Evolutionary conservation across 495 filamentous ascomycete genomes (phyloP), one percentile per base, ranked within the genome.

Genomic region (Lichina pygmaea): DNA sequence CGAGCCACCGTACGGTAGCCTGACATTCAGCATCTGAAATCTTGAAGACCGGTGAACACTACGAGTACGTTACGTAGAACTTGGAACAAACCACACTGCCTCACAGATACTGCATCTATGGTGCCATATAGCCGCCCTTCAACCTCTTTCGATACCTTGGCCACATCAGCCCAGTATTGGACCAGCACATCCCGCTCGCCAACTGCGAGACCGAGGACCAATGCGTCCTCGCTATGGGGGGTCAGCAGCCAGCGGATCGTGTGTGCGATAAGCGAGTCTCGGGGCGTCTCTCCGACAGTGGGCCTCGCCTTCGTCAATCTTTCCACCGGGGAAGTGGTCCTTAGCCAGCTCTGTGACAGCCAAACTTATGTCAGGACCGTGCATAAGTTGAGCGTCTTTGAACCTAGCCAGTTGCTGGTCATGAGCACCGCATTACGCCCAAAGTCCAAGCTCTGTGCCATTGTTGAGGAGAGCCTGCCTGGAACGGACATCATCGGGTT

Each of bases 251-350:
- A 91, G 52, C 71, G 78, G 44, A 73, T 94, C 51, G 62, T 94
- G 40, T 95, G 86, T 54, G 85, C 89, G n/a, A 62, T 94, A 46
- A 81, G 78, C 49, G 89, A 99, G 59, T 83, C 78, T 43, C 77
- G 79, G 37, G 82, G 84, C 10, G 68, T 86, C 32, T 78, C 81
- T 43, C 80, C 80, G 13, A 81, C 73, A n/a, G 77, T 95, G 24
- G 91, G 86, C 7, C 64, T 97, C 43, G 81, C 89, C 12, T 82
- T 86, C 49, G 64, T 97, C 53, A 92, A 95, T 56, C 61, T 91
- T 8, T 77, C 76, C 39, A 84, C 80, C 9, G 77, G 71, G 47
- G 80, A 89, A 57, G 78, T 77, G 11, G 73, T 89, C 36, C 61
- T 95, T 10, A 91, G 81, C 56, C 84, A 94, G 53, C 84, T 93